Evolutionary conservation across 306 rosid genomes (phyloP).

Genomic region (Pueraria montana): DNA sequence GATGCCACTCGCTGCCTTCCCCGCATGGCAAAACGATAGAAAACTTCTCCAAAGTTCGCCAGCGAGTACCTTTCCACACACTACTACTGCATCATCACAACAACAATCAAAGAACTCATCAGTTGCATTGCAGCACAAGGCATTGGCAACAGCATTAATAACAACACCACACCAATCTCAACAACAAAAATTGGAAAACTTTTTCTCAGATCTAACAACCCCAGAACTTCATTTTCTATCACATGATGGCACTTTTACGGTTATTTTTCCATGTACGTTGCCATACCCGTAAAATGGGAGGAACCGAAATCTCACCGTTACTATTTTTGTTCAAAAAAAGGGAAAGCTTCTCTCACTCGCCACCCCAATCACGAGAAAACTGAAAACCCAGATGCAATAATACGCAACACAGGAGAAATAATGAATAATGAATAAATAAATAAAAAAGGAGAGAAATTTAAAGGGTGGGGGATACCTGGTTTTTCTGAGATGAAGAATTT

Average conservation of each 20-base stretch:
- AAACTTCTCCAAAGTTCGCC: constrained; percentile 49
- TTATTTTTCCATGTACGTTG: constrained; percentile 38
- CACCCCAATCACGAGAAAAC: constrained; percentile 14
- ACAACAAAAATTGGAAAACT: constrained; percentile 3
- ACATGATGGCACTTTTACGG: constrained; percentile 19
- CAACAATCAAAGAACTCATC: not conserved
- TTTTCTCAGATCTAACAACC: constrained; percentile 51
- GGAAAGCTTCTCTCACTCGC: constrained; percentile 21
- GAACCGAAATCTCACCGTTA: constrained; percentile 25
- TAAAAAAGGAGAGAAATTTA: constrained; percentile 26
- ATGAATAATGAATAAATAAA: not conserved
- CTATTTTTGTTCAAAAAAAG: constrained; percentile 16
- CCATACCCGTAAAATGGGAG: constrained; percentile 27
- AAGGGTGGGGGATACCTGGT: constrained; percentile 29
- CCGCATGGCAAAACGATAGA: constrained; percentile 65
- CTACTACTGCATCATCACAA: constrained; percentile 45
- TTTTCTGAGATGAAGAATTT: constrained; percentile 20
- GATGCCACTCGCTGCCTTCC: constrained; percentile 75
- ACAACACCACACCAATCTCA: not conserved
- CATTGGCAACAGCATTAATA: not conserved
- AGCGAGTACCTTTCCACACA: constrained; percentile 24
- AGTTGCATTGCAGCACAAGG: constrained; percentile 12
- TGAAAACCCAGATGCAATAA: constrained; percentile 14
- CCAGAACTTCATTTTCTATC: constrained; percentile 35
- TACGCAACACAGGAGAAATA: not conserved